Conservation (phyloP, 257 asterid genomes). For the Vinca minor region DNA sequence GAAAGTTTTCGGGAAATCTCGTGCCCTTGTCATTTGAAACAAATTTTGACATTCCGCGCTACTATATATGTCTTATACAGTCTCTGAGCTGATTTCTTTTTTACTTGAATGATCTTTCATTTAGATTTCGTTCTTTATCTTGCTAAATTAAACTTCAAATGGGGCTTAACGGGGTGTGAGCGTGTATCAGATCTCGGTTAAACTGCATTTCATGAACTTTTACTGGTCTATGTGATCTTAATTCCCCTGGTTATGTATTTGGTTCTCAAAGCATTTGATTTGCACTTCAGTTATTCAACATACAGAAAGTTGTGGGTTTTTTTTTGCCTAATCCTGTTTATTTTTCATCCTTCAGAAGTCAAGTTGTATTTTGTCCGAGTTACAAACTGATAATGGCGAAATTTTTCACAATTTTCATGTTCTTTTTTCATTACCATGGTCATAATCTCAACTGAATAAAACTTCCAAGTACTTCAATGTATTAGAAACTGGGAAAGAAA, state of each 20-base stretch:
- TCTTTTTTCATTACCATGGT: no score
- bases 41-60: background rate
- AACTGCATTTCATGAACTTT: background rate
- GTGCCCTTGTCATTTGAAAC: background rate
- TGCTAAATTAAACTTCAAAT: background rate
- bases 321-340: no score
- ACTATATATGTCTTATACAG: background rate
- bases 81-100: background rate
- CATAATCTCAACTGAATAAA: no score
- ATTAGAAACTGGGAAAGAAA: no score
- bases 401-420: no score
- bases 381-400: no score
- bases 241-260: background rate
- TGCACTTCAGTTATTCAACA: no score
- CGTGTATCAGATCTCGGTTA: background rate
- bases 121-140: background rate
- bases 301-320: background rate
- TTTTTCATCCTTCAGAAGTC: no score
- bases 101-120: background rate
- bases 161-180: background rate
- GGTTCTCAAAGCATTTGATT: background rate
- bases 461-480: no score
- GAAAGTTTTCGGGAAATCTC: background rate
- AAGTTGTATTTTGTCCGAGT: no score
- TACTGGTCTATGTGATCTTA: background rate